Percentiles rank a stretch among this genome's conserved stretches.
Conservation (phyloP, 1,284 basidiomycete genomes). For the Bjerkandera adusta region DNA sequence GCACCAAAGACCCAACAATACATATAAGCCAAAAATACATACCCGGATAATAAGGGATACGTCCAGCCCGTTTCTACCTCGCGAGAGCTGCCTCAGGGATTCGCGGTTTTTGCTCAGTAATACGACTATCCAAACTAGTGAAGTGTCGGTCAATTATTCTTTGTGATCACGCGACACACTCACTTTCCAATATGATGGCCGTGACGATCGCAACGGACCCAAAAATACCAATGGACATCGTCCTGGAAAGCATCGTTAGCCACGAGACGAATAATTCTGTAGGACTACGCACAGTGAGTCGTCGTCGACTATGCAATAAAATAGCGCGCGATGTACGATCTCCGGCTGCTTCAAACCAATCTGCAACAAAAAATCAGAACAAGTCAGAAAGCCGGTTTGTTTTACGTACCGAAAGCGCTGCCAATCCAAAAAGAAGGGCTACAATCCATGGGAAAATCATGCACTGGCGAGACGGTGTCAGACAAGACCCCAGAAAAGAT, state of each 20-base stretch:
- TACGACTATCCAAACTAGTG: slow-evolving; percentile 16
- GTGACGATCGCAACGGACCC: slow-evolving; percentile 10
- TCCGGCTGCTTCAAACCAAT: slow-evolving; percentile 16
- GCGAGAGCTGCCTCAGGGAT: slow-evolving; percentile 12
- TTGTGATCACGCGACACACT: neutral
- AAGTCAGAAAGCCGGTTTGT: neutral
- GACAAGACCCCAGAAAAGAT: neutral
- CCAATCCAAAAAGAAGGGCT: slow-evolving; percentile 7
- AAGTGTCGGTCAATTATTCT: neutral
- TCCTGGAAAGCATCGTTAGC: slow-evolving; percentile 11
- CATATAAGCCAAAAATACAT: slow-evolving; percentile 16
- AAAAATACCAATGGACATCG: slow-evolving; percentile 12
- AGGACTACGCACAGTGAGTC: slow-evolving; percentile 11
- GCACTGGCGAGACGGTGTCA: slow-evolving; percentile 6
- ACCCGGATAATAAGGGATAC: slow-evolving; percentile 15
- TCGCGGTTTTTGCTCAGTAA: slow-evolving; percentile 13
- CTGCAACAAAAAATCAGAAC: slow-evolving; percentile 4
- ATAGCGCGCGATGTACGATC: slow-evolving; percentile 15
- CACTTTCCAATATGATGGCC: slow-evolving; percentile 18
- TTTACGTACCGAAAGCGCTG: slow-evolving; percentile 1
- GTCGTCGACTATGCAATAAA: slow-evolving; percentile 19
- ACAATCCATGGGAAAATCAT: slow-evolving; percentile 9
- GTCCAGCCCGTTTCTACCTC: slow-evolving; percentile 10
- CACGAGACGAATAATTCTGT: neutral
- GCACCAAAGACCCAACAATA: slow-evolving; percentile 18